These are phyloP conservation scores for Lactarius deliciosus DNA, from an alignment of 768 basidiomycete species.

Conservation along the genomic window DNA sequence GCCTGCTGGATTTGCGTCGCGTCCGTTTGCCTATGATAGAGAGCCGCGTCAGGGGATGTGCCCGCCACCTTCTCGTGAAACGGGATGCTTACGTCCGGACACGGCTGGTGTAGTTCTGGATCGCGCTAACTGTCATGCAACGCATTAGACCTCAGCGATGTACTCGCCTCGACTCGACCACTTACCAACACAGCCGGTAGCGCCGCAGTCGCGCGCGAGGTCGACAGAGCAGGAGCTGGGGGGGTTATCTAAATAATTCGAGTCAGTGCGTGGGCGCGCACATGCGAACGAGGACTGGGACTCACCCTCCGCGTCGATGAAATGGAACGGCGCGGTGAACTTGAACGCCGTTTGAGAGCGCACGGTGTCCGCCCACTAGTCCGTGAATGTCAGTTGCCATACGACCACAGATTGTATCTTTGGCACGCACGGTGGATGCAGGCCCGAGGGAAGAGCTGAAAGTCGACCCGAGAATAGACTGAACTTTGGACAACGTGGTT, in stretches of 20 bases:
- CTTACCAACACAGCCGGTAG: slow-evolving; percentile 36
- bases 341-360: slow-evolving; percentile 39
- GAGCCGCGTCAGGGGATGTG: background rate
- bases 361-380: slow-evolving; percentile 54
- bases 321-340: slow-evolving; percentile 41
- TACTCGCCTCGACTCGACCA: background rate
- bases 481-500: slow-evolving; percentile 48
- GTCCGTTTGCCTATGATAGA: slow-evolving; percentile 35
- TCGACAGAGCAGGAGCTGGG: slow-evolving; percentile 51
- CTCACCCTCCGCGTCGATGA: slow-evolving; percentile 47
- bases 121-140: slow-evolving; percentile 45
- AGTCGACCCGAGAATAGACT: slow-evolving; percentile 44
- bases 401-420: background rate
- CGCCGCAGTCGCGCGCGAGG: slow-evolving; percentile 47
- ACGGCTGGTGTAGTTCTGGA: slow-evolving; percentile 56
- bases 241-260: slow-evolving; percentile 36
- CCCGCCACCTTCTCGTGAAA: background rate
- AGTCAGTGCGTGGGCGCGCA: background rate
- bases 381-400: background rate
- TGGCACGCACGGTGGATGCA: slow-evolving; percentile 45
- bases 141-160: background rate
- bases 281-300: background rate
- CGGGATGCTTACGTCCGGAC: slow-evolving; percentile 37
- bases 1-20: slow-evolving; percentile 49
- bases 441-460: slow-evolving; percentile 49